Evolutionary conservation across 139 green algal genomes (phyloP), one percentile per base, ranked within the genome.

Genomic region (Coccomyxa sp.): DNA sequence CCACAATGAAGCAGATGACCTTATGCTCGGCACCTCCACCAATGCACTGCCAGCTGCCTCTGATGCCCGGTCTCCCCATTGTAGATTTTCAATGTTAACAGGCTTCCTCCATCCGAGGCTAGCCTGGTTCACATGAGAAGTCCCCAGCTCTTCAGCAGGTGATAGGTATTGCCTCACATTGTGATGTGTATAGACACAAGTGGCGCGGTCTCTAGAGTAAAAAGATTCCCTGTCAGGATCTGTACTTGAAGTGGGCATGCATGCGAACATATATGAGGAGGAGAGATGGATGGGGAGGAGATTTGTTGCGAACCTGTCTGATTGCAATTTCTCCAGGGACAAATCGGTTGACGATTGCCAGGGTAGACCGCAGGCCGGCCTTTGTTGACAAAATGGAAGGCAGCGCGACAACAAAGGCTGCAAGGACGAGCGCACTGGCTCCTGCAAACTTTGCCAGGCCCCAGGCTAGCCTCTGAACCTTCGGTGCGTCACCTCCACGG

Each of bases 61-160:
- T 38, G 27, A 27, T 51, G 58, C 13, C 30, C 58, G 66, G 25
- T 79, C 67, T 51, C 32, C 58, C 81, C 67, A 79, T 32, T 27
- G 79, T 12, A 84, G 18, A 17, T 66, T 66, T 68, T 23, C 32
- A 21, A 84, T 32, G 30, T 67, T 59, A 11, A 79, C 31, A n/a
- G 81, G 81, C 67, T 84, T 31, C 7, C 76, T 58, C 81, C 81
- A 84, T 13, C 81, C 81, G 0, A 78, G 23, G 14, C 30, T 27
- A 45, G 74, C 67, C 38, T 84, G 67, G 38, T 51, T 11, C 38
- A 51, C 3, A 51, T 7, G 38, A 51, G 38, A 7, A 51, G 38
- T 51, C 38, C 38, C 38, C 38, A 51, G 38, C 38, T 51, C 7
- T 3, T 51, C 38, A 51, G 38, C 38, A 51, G 3, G 38, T 51